These are phyloP conservation scores for Scenedesmus sp. DNA, from an alignment of 163 green algal genomes.

Conservation along the genomic window DNA sequence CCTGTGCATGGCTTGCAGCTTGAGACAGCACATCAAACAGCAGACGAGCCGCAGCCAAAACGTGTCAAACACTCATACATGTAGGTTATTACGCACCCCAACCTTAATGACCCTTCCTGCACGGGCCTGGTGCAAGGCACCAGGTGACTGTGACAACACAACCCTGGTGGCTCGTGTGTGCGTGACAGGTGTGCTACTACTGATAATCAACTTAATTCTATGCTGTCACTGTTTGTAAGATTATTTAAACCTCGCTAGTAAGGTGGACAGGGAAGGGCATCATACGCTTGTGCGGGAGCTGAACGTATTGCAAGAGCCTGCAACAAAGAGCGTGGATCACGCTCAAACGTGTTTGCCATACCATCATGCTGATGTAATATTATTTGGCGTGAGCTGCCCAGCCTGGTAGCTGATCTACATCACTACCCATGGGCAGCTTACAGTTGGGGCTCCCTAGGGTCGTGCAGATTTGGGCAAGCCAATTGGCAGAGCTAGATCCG, in stretches of 20 bases:
- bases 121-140: too few relatives aligned
- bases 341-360: background rate
- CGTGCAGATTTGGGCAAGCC: conserved; percentile 13
- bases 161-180: too few relatives aligned
- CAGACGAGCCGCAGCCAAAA: too few relatives aligned
- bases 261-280: background rate
- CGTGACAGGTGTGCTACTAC: too few relatives aligned
- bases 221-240: too few relatives aligned
- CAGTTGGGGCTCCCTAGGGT: conserved; percentile 23
- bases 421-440: background rate
- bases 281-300: background rate
- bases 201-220: too few relatives aligned
- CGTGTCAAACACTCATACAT: too few relatives aligned
- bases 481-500: conserved; percentile 34
- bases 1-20: too few relatives aligned
- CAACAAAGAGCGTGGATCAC: background rate
- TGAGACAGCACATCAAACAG: too few relatives aligned
- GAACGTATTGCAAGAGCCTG: background rate
- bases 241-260: too few relatives aligned
- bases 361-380: background rate
- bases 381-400: background rate
- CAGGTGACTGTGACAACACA: background rate
- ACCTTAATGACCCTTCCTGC: too few relatives aligned
- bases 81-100: too few relatives aligned
- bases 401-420: background rate